Conservation (phyloP, 306 rosid genomes). For the Quercus robur region DNA sequence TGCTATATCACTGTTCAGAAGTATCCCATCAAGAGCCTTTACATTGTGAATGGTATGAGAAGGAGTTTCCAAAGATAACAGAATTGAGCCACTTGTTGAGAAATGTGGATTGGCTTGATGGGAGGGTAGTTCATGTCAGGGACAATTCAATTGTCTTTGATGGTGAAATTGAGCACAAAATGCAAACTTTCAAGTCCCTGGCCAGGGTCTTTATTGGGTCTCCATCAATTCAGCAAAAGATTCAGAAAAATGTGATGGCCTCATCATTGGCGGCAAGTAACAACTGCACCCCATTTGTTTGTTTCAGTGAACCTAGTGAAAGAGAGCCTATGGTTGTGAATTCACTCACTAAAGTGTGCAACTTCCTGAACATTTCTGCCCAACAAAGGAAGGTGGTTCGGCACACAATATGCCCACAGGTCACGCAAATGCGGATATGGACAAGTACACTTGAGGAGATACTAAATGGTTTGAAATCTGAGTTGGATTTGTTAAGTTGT, state of each 20-base stretch:
- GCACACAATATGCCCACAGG: conserved; percentile 49
- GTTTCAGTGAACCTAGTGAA: conserved; percentile 58
- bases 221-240: conserved; percentile 37
- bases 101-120: conserved; percentile 56
- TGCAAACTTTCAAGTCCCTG: conserved; percentile 61
- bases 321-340: conserved; percentile 59
- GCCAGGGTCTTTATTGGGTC: conserved; percentile 65
- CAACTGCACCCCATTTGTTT: conserved; percentile 27
- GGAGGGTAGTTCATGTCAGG: conserved; percentile 54
- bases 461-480: conserved; percentile 51
- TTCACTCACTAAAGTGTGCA: conserved; percentile 61
- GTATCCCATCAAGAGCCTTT: conserved; percentile 28
- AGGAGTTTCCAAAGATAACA: conserved; percentile 39
- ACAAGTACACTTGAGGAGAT: conserved; percentile 51
- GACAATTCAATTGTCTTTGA: conserved; percentile 48
- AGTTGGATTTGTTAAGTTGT: conserved; percentile 44
- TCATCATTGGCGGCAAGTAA: conserved; percentile 1
- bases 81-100: conserved; percentile 41
- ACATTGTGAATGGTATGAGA: conserved; percentile 47
- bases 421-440: conserved; percentile 76
- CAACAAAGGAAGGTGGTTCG: conserved; percentile 87
- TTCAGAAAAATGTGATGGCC: conserved; percentile 27
- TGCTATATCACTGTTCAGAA: conserved; percentile 49
- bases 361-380: conserved; percentile 57
- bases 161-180: conserved; percentile 39